Conservation (phyloP, 148 eudicot genomes). For the Chenopodium formosanum region DNA sequence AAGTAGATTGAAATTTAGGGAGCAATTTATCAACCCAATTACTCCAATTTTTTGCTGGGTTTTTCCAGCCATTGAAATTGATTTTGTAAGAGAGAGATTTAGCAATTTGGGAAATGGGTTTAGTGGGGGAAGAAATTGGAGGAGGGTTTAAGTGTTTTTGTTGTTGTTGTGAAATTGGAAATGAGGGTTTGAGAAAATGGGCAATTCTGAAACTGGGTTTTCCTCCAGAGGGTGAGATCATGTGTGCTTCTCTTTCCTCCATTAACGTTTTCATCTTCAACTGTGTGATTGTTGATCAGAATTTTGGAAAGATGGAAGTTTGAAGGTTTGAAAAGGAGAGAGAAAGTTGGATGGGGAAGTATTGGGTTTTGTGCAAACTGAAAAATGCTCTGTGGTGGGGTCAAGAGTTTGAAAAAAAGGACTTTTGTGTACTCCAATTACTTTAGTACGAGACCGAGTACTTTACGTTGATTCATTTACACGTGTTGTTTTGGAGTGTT, state of each 20-base stretch:
- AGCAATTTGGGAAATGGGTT: background rate
- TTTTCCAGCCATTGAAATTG: conserved; percentile 31
- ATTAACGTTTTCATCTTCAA: conserved; percentile 8
- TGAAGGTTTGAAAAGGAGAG: too few species aligned
- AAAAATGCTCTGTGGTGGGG: too few species aligned
- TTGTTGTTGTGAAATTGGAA: background rate
- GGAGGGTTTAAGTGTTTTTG: background rate
- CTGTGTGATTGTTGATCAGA: too few species aligned
- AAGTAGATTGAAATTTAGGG: conserved; percentile 16
- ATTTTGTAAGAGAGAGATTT: conserved; percentile 17
- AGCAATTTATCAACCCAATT: conserved; percentile 37
- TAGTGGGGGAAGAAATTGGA: background rate
- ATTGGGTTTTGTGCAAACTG: too few species aligned
- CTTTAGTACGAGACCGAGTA: too few species aligned
- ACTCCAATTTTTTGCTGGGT: conserved; percentile 29
- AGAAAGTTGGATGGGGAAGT: too few species aligned
- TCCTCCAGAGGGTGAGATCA: conserved; percentile 28
- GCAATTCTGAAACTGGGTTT: conserved; percentile 24
- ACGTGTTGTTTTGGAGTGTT: too few species aligned
- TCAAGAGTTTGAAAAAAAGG: too few species aligned
- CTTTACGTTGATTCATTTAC: too few species aligned
- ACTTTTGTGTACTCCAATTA: too few species aligned
- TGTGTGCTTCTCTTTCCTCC: conserved; percentile 27
- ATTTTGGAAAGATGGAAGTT: too few species aligned
- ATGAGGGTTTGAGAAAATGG: conserved; percentile 38